Evolutionary conservation across 2,329 filamentous ascomycete species (phyloP), one percentile per base, ranked within the genome.

Genomic region (Phialophora expanda): DNA sequence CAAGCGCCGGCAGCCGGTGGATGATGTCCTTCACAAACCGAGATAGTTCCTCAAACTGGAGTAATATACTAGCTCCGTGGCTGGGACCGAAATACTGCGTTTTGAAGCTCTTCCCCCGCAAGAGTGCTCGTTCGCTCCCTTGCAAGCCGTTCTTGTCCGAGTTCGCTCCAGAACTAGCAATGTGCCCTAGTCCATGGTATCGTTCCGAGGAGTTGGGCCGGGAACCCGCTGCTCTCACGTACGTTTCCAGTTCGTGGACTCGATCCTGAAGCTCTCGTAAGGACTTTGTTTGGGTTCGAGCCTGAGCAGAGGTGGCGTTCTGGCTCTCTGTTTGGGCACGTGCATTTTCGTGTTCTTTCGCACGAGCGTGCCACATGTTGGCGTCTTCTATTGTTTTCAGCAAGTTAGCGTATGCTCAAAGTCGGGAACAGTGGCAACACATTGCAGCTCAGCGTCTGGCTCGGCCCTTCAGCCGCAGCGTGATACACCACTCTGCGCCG

Each of bases 11-110:
- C 34, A 71, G 58, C 17, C 62, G 50, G 28, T 63, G 53, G 20
- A 73, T 46, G 38, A 70, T 71, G 44, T 71, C 70, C 59, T 68
- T 69, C 34, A 70, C 70, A 50, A 72, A 72, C 22, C 62, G 60
- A 22, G 69, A 70, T 7, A 73, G 65, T 41, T 73, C 70, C 56
- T 72, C 69, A 44, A 71, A 72, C 58, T 73, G 71, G 22, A 70
- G 48, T 28, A 73, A 68, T 24, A 72, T 56, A 44, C 68, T 69
- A 9, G 68, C 64, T 20, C 64, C 62, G 56, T 73, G 66, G 59
- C 67, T 72, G 12, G 70, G 70, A 17, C 72, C 72, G 58, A 69
- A 68, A 51, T 73, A 73, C 55, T 72, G 66, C 24, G 72, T 73
- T 34, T 71, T 72, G 64, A 73, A 72, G 20, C 65, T 56, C 46